Evolutionary conservation across 2,329 filamentous ascomycete species (phyloP), one percentile per base, ranked within the genome.

Genomic region (Madurella fahalii): DNA sequence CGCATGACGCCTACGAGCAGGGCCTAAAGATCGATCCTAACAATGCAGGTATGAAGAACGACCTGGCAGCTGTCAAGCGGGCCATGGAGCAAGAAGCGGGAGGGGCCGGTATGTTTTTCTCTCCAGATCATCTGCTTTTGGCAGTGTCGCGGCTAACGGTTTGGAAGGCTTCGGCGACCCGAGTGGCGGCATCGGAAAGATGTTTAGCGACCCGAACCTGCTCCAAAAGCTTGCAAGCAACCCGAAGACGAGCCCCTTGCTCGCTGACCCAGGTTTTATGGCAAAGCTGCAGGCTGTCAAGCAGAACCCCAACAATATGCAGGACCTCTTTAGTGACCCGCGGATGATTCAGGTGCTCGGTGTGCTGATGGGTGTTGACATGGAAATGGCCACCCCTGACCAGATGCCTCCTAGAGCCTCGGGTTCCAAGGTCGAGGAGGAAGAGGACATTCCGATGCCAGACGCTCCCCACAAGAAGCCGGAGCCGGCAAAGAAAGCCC

Each of bases 181-280:
- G 8, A 79, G 77, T 39, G 89, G 82, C 51, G 90, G 91, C 44
- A 77, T 99, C n/a, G 89, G 89, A 63, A 83, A 85, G 69, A 92
- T 99, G 81, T 97, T 99, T 80, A 93, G 84, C 70, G 95, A 99
- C 71, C 94, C 94, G 16, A 84, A 91, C 67, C 77, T 99, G 63
- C 79, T 95, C 60, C 82, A 90, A 71, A 99, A 99, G 78, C 85
- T 99, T 55, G 91, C 92, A 60, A 82, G 76, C 65, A 97, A 97
- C 77, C 94, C 95, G 59, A 97, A 97, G 84, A 99, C 95, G 11
- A 86, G 87, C 61, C 71, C 78, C 12, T 83, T 88, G 65, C 84
- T 99, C 32, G 86, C 84, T 55, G 94, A 99, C 67, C 80, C 86
- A 9, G 77, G 83, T 30, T 99, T 99, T 76, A 95, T 99, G 87